phyloP scores from a whole-genome alignment of 2,329 filamentous ascomycete genomes.

The Aspergillus proliferans region DNA sequence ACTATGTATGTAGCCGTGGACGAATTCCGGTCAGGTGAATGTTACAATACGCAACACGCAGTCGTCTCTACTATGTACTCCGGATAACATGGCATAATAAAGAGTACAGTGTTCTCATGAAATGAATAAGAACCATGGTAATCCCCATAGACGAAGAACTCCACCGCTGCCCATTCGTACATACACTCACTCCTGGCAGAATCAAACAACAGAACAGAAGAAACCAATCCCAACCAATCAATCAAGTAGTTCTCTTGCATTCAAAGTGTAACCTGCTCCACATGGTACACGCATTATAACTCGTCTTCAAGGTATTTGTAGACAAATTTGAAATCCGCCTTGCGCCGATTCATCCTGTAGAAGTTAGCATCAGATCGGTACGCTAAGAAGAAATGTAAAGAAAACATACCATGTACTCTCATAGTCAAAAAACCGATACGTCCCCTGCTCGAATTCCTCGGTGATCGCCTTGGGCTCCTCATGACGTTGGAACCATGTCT shows the following conservation, averaged over 20 bases:
- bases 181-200: constrained; percentile 23
- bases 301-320: constrained; percentile 98
- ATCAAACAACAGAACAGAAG: constrained; percentile 1
- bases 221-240: constrained; percentile 1
- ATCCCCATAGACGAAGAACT: constrained; percentile 14
- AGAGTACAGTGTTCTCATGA: not conserved
- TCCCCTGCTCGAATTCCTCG: constrained; percentile 97
- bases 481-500: constrained; percentile 98
- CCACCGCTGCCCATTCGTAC: constrained; percentile 26
- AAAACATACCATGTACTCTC: constrained; percentile 87
- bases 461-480: constrained; percentile 98
- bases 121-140: not conserved
- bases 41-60: not conserved
- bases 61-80: too few species aligned
- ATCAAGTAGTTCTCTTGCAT: not conserved
- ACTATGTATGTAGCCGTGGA: not conserved
- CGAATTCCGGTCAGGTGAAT: not conserved
- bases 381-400: constrained; percentile 9
- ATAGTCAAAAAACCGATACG: constrained; percentile 98
- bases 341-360: constrained; percentile 91
- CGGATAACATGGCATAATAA: not conserved
- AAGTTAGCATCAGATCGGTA: constrained; percentile 6
- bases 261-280: constrained; percentile 1
- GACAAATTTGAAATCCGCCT: constrained; percentile 96
- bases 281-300: constrained; percentile 45